Percentiles rank a stretch among this genome's conserved stretches.
Conservation (phyloP, 306 rosid genomes). For the Citrullus colocynthis region DNA sequence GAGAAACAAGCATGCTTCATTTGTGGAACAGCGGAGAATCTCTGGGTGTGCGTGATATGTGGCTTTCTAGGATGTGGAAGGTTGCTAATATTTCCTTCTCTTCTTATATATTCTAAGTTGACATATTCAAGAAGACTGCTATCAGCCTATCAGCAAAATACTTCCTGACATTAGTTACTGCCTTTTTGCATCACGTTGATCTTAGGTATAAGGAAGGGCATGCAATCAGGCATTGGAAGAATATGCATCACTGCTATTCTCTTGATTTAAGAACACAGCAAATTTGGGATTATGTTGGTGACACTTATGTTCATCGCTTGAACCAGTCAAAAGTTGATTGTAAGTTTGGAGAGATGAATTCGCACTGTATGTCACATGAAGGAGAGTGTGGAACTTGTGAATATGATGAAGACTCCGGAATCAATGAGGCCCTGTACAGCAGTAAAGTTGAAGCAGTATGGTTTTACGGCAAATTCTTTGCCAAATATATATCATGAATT, state of each 20-base stretch:
- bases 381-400: constrained; percentile 64
- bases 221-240: constrained; percentile 77
- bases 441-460: constrained; percentile 91
- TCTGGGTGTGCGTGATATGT: constrained; percentile 83
- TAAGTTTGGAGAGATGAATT: constrained; percentile 44
- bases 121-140: neutral
- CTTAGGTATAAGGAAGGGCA: constrained; percentile 89
- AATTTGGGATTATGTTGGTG: constrained; percentile 97
- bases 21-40: constrained; percentile 70
- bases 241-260: constrained; percentile 82
- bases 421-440: constrained; percentile 57
- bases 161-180: neutral
- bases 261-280: constrained; percentile 80
- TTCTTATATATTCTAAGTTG: constrained; percentile 13
- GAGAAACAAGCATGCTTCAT: constrained; percentile 63
- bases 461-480: constrained; percentile 10
- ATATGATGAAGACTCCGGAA: constrained; percentile 57
- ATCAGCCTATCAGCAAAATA: neutral
- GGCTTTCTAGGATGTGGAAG: constrained; percentile 98
- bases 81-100: constrained; percentile 19
- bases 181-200: neutral
- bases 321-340: constrained; percentile 79
- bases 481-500: neutral
- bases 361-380: constrained; percentile 37
- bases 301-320: constrained; percentile 73